Evolutionary conservation across 2,329 filamentous ascomycete species (phyloP).

Genomic region (Botryotinia calthae): DNA sequence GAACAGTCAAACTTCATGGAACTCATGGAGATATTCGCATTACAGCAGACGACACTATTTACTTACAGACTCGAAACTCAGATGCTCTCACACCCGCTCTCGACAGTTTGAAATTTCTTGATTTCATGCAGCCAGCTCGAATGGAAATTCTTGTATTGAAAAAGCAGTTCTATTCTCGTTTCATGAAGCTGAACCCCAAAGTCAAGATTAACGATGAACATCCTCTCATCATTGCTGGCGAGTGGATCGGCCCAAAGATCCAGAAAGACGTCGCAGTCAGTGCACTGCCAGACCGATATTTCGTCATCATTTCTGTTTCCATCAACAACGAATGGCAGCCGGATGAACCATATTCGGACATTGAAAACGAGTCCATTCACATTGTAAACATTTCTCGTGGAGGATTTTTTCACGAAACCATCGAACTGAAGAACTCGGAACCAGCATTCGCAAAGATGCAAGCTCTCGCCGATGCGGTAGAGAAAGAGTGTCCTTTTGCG

Average conservation of each 20-base stretch:
- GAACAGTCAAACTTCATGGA: slow-evolving; percentile 33
- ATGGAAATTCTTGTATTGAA: slow-evolving; percentile 4
- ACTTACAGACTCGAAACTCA: slow-evolving; percentile 28
- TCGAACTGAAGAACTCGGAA: slow-evolving; percentile 16
- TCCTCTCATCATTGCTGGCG: slow-evolving; percentile 32
- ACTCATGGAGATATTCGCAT: slow-evolving; percentile 31
- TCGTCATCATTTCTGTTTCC: slow-evolving; percentile 31
- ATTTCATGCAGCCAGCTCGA: background rate
- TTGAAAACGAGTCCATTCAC: slow-evolving; percentile 21
- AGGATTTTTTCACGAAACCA: slow-evolving; percentile 24
- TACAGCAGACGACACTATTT: slow-evolving; percentile 22
- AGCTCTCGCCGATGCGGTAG: slow-evolving; percentile 25
- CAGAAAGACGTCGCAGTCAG: slow-evolving; percentile 27
- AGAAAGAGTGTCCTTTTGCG: slow-evolving; percentile 31
- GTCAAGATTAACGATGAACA: slow-evolving; percentile 10
- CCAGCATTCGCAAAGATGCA: slow-evolving; percentile 19
- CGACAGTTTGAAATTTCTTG: background rate
- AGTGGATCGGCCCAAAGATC: slow-evolving; percentile 31
- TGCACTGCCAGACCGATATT: slow-evolving; percentile 22
- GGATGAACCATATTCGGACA: slow-evolving; percentile 26
- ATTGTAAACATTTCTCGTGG: slow-evolving; percentile 31
- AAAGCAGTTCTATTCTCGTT: slow-evolving; percentile 17
- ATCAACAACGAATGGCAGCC: slow-evolving; percentile 29
- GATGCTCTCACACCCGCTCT: background rate
- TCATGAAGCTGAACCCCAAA: slow-evolving; percentile 21